Conservation (phyloP, 306 rosid genomes). For the Leucaena leucocephala region DNA sequence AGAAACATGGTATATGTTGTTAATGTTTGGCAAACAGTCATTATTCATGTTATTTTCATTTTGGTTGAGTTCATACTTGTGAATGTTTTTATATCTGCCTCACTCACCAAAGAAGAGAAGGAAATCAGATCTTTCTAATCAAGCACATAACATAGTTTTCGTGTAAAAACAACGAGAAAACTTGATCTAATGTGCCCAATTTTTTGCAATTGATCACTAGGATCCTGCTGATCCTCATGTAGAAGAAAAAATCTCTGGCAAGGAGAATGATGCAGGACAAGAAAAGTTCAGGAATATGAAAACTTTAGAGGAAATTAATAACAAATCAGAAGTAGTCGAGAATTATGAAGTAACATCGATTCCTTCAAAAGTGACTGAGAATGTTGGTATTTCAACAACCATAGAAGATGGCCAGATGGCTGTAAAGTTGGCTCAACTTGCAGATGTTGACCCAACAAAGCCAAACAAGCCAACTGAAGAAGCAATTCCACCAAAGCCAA, state of each 20-base stretch:
- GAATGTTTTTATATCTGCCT: neutral
- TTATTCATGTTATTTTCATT: neutral
- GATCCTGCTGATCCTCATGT: conserved; percentile 18
- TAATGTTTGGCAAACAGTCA: neutral
- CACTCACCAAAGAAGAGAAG: neutral
- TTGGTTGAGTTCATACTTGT: neutral
- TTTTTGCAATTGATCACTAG: conserved; percentile 28
- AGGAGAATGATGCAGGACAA: neutral
- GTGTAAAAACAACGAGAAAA: neutral
- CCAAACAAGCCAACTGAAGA: too few species aligned
- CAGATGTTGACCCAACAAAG: neutral
- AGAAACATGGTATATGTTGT: neutral
- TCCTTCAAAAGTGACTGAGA: neutral
- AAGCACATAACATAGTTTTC: neutral
- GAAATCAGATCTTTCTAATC: neutral
- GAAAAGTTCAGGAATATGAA: conserved; percentile 4
- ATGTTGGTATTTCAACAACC: neutral
- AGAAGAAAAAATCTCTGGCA: neutral
- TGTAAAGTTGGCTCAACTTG: neutral
- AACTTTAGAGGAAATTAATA: neutral
- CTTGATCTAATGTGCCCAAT: neutral
- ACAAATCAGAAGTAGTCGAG: neutral
- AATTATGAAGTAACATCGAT: neutral
- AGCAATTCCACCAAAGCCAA: neutral
- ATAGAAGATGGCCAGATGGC: neutral